A percentile compares a stretch with the other conserved stretches of the same genome.
Conservation (phyloP, 768 basidiomycete genomes). For the Suillus subalutaceus region DNA sequence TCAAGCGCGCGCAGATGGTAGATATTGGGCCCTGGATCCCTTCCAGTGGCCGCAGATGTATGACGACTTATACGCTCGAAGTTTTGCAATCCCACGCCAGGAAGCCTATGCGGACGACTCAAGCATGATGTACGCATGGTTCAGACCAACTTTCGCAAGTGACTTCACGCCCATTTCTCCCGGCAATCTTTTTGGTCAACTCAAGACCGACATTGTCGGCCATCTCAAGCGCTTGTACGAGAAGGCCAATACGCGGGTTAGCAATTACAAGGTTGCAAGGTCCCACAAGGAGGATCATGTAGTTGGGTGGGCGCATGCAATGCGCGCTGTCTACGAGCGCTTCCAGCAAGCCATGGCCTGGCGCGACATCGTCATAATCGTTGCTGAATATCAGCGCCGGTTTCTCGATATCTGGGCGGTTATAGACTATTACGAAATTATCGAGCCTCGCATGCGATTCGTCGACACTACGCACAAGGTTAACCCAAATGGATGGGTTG, state of each 20-base stretch:
- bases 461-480: background rate
- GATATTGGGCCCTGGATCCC: background rate
- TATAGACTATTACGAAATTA: background rate
- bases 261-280: background rate
- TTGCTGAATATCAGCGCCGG: background rate
- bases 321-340: background rate
- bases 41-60: background rate
- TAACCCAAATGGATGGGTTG: conserved; percentile 2
- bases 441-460: background rate
- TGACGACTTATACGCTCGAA: background rate
- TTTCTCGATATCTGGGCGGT: background rate
- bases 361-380: background rate
- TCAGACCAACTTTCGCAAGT: background rate
- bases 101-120: background rate
- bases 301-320: background rate
- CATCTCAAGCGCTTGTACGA: background rate
- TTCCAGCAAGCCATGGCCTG: conserved; percentile 3
- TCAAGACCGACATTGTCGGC: background rate
- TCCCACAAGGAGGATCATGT: background rate
- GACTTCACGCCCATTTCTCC: background rate
- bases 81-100: background rate
- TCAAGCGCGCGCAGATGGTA: background rate
- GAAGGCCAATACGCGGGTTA: background rate
- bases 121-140: background rate
- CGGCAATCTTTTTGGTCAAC: background rate